Conservation (phyloP, 441 rosid genomes). For the Brassica hybrid region DNA sequence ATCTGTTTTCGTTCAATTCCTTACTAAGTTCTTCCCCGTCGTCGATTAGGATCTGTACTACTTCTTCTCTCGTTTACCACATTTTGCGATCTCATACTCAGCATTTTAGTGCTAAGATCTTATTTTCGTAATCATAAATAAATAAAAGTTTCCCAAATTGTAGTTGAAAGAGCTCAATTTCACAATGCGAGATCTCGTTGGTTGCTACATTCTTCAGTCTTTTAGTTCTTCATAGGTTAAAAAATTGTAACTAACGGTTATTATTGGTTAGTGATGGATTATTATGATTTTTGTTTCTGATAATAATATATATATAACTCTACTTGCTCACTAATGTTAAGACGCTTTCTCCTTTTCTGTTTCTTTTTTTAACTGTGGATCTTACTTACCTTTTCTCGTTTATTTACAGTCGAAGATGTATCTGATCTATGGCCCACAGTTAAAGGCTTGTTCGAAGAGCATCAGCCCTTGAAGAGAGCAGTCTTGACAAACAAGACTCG, state of each 20-base stretch:
- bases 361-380: constrained; percentile 8
- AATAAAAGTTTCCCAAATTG: constrained; percentile 3
- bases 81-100: constrained; percentile 21
- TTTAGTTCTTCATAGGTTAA: constrained; percentile 13
- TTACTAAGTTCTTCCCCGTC: not conserved
- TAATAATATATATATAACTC: not conserved
- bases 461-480: constrained; percentile 77
- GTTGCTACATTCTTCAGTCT: constrained; percentile 17
- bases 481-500: constrained; percentile 90
- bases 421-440: constrained; percentile 92
- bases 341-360: not conserved
- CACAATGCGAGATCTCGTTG: constrained; percentile 9
- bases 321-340: constrained; percentile 14
- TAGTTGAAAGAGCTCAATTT: not conserved
- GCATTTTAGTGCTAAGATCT: not conserved
- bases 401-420: constrained; percentile 89
- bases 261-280: constrained; percentile 1
- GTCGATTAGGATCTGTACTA: constrained; percentile 15
- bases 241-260: not conserved
- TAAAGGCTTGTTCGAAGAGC: constrained; percentile 71
- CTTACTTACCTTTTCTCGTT: constrained; percentile 21
- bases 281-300: not conserved
- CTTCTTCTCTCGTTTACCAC: not conserved
- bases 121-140: not conserved
- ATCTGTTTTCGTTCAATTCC: not conserved